Conservation (phyloP, 495 filamentous ascomycete species). For the Hypoxylon trugodes region DNA sequence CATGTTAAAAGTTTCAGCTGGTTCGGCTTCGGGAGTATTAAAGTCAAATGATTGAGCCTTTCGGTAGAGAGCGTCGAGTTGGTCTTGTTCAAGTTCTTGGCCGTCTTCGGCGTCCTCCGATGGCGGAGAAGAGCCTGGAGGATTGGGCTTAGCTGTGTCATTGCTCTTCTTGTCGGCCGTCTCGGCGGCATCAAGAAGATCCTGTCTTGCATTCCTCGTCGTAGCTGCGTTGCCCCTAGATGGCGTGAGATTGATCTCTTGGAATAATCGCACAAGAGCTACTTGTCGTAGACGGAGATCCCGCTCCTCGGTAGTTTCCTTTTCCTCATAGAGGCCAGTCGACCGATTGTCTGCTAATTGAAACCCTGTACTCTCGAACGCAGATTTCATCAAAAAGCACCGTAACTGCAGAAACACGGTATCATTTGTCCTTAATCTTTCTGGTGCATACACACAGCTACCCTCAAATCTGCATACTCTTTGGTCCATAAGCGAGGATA, state of each 20-base stretch:
- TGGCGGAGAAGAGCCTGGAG: slow-evolving; percentile 54
- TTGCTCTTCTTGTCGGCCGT: slow-evolving; percentile 81
- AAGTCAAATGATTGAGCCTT: slow-evolving; percentile 99
- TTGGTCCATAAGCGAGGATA: slow-evolving; percentile 92
- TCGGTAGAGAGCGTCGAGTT: slow-evolving; percentile 91
- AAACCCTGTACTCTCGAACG: slow-evolving; percentile 72
- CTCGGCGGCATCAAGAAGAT: slow-evolving; percentile 85
- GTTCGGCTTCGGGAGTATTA: slow-evolving; percentile 83
- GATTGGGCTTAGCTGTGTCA: slow-evolving; percentile 40
- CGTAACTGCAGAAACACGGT: slow-evolving; percentile 88
- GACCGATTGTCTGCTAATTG: slow-evolving; percentile 73
- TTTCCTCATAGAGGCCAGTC: slow-evolving; percentile 68
- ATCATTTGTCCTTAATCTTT: slow-evolving; percentile 85
- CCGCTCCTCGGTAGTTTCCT: slow-evolving; percentile 87
- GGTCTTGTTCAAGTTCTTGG: slow-evolving; percentile 91
- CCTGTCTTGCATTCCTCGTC: slow-evolving; percentile 79
- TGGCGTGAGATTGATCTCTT: slow-evolving; percentile 85
- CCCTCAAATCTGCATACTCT: slow-evolving; percentile 89
- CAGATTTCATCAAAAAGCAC: slow-evolving; percentile 75
- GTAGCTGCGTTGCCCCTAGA: slow-evolving; percentile 75
- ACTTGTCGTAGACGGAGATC: slow-evolving; percentile 86
- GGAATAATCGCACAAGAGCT: slow-evolving; percentile 85
- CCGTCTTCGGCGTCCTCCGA: slow-evolving; percentile 81
- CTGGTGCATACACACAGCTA: slow-evolving; percentile 87
- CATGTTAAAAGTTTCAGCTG: slow-evolving; percentile 82